Evolutionary conservation across 257 asterid genomes (phyloP).

Genomic region (Solanum gandarillasii): DNA sequence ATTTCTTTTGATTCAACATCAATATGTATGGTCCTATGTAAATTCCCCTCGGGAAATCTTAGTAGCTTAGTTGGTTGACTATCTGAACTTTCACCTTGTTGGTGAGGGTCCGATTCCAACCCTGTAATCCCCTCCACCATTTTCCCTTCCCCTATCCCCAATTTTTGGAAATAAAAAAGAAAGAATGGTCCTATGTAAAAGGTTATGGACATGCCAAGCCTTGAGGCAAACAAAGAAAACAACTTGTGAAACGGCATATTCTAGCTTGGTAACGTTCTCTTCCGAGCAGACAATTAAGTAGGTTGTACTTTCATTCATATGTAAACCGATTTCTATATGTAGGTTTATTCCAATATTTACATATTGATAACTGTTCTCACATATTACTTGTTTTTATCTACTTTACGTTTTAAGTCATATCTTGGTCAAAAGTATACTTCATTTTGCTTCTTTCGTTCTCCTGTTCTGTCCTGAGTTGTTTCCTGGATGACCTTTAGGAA

Average conservation of each 20-base stretch:
- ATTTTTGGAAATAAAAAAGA: too few relatives aligned
- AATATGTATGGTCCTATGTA: too few relatives aligned
- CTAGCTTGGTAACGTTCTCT: not conserved
- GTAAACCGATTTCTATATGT: not conserved
- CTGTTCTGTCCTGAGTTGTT: not conserved
- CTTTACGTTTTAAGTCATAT: not conserved
- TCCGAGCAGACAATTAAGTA: not conserved
- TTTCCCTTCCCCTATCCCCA: too few relatives aligned
- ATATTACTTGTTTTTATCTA: not conserved
- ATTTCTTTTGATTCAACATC: not conserved
- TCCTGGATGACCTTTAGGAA: conserved; percentile 41
- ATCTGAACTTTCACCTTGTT: too few relatives aligned
- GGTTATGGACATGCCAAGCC: not conserved
- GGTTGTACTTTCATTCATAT: too few relatives aligned
- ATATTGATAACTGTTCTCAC: not conserved
- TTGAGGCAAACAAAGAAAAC: not conserved
- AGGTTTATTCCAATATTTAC: not conserved
- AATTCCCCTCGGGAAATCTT: not conserved
- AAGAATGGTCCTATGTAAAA: not conserved
- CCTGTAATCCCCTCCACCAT: too few relatives aligned
- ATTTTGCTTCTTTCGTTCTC: not conserved
- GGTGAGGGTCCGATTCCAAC: too few relatives aligned
- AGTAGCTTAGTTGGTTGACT: not conserved
- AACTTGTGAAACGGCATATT: not conserved
- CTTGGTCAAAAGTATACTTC: not conserved